phyloP scores from a whole-genome alignment of 495 filamentous ascomycete species.

The Friedmanniomyces simplex region DNA sequence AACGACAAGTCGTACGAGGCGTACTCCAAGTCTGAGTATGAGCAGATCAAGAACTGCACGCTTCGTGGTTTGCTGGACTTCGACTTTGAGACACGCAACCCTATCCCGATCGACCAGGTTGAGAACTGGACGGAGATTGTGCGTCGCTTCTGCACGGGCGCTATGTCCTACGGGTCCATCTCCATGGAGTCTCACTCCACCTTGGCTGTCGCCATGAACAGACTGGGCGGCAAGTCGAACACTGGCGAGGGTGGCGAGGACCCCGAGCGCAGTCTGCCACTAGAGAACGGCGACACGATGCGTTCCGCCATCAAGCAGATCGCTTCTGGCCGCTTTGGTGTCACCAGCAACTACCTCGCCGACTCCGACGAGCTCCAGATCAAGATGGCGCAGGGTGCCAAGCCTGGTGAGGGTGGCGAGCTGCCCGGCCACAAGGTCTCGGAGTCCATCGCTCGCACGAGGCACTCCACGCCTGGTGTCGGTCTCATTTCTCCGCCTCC shows the following conservation, averaged over 20 bases:
- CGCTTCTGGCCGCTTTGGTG: slow-evolving; percentile 93
- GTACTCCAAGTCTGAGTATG: slow-evolving; percentile 87
- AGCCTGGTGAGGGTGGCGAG: slow-evolving; percentile 97
- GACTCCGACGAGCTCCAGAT: slow-evolving; percentile 98
- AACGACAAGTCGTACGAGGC: slow-evolving; percentile 99
- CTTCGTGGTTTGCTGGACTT: slow-evolving; percentile 95
- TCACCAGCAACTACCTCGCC: slow-evolving; percentile 96
- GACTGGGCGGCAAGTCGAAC: slow-evolving; percentile 96
- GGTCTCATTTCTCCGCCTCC: slow-evolving; percentile 97
- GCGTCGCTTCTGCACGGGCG: slow-evolving; percentile 94
- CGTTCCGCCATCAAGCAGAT: slow-evolving; percentile 98
- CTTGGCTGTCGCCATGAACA: slow-evolving; percentile 94
- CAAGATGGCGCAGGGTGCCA: slow-evolving; percentile 99
- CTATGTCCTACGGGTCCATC: slow-evolving; percentile 99
- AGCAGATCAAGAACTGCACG: slow-evolving; percentile 97
- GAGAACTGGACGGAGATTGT: slow-evolving; percentile 99
- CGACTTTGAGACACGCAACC: slow-evolving; percentile 77
- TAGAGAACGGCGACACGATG: slow-evolving; percentile 97
- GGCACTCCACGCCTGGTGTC: slow-evolving; percentile 97
- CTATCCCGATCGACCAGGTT: slow-evolving; percentile 96
- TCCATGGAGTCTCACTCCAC: slow-evolving; percentile 99
- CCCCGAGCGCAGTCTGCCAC: slow-evolving; percentile 72
- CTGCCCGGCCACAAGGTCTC: slow-evolving; percentile 98
- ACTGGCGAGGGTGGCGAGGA: slow-evolving; percentile 99
- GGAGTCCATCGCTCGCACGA: slow-evolving; percentile 86